Evolutionary conservation across 345 rosid species (phyloP).

Genomic region (Reutealis trisperma): DNA sequence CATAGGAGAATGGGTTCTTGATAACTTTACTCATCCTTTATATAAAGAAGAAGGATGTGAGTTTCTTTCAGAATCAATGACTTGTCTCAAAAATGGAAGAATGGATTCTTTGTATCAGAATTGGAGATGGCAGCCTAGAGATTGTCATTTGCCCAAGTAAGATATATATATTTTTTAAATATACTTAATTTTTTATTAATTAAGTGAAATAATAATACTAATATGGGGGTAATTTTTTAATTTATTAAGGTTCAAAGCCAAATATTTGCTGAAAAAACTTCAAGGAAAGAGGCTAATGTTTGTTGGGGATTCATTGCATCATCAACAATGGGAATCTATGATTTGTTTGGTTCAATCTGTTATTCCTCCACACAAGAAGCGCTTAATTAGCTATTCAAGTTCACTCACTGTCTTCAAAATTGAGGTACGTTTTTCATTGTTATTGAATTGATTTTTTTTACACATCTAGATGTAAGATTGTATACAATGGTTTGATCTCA

Average conservation of each 20-base stretch:
- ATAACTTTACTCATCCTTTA: conserved; percentile 24
- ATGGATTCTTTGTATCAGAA: conserved; percentile 24
- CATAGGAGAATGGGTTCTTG: conserved; percentile 33
- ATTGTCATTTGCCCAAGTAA: conserved; percentile 20
- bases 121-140: conserved; percentile 23
- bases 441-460: no score
- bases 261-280: conserved; percentile 35
- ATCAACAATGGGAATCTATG: conserved; percentile 29
- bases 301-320: conserved; percentile 30
- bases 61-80: conserved; percentile 16
- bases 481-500: no score
- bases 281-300: conserved; percentile 32
- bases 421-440: conserved; percentile 16
- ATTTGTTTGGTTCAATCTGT: conserved; percentile 28
- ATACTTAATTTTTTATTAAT: no score
- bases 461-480: no score
- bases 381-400: conserved; percentile 5
- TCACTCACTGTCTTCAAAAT: conserved; percentile 22
- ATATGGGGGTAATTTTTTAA: no score
- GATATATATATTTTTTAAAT: not conserved
- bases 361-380: conserved; percentile 23
- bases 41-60: conserved; percentile 30
- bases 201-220: no score
- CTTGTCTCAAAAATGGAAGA: conserved; percentile 30
- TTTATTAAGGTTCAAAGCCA: conserved; percentile 51